These are phyloP conservation scores for Ogataea philodendri DNA, from an alignment of 805 yeast species.

Conservation along the genomic window DNA sequence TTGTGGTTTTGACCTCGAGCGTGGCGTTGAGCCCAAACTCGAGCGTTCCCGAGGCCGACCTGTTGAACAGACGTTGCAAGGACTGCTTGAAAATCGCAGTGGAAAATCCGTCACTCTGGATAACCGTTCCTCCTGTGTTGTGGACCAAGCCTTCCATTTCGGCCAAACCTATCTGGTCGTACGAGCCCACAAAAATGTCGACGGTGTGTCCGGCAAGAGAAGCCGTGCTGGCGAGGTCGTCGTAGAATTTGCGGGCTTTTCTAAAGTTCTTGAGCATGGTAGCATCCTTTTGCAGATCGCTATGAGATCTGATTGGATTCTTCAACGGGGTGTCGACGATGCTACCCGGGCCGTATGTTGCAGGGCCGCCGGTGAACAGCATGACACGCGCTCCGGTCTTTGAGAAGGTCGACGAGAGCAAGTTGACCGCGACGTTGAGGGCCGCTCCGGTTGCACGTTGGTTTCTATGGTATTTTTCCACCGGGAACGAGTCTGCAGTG, in stretches of 20 bases:
- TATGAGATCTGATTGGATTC: conserved; percentile 66
- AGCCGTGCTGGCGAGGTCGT: conserved; percentile 45
- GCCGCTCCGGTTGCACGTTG: conserved; percentile 62
- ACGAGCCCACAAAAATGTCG: conserved; percentile 60
- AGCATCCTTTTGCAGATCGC: conserved; percentile 50
- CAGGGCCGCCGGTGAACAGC: conserved; percentile 60
- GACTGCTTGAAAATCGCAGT: conserved; percentile 71
- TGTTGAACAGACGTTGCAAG: conserved; percentile 48
- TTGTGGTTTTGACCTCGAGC: conserved; percentile 51
- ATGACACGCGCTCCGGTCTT: conserved; percentile 54
- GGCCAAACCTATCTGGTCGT: conserved; percentile 65
- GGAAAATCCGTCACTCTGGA: conserved; percentile 62
- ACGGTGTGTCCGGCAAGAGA: conserved; percentile 53
- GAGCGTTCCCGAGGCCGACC: conserved; percentile 36
- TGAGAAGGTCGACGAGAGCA: conserved; percentile 39
- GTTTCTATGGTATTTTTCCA: conserved; percentile 43
- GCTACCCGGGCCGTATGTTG: conserved; percentile 63
- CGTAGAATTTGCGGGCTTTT: conserved; percentile 47
- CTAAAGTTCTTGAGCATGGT: conserved; percentile 39
- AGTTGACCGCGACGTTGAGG: conserved; percentile 43
- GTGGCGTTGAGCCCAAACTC: conserved; percentile 60
- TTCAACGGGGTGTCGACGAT: conserved; percentile 55
- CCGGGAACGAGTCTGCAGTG: conserved; percentile 49
- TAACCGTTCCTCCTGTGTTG: conserved; percentile 61
- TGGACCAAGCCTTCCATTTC: conserved; percentile 62